Evolutionary conservation across 441 rosid species (phyloP), one percentile per base, ranked within the genome.

Genomic region (Dalechampia spathulata): DNA sequence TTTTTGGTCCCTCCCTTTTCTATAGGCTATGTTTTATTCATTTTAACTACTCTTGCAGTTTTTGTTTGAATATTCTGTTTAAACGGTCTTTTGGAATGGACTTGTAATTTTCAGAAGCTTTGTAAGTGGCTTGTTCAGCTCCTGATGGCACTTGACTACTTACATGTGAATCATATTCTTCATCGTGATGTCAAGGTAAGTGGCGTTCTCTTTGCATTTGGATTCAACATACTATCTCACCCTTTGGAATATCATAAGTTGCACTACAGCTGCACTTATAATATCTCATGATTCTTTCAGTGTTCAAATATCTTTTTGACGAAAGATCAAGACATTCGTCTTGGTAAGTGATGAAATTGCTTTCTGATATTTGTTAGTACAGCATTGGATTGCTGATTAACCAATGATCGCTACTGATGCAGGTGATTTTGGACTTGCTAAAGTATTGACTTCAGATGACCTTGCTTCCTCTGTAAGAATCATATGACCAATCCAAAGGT

Each of bases 361-460:
- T 48, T 59, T 50, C 55, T 57, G 38, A 47, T 32, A 46, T 27
- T 3, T 23, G 37, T 1, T 61, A n/a, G n/a, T n/a, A n/a, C n/a
- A n/a, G n/a, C 38, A 14, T 58, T 61, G 49, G 4, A 30, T 3
- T 65, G 54, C 38, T 69, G 62, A 75, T 43, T 27, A 42, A 72
- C 17, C 47, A 9, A 55, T 20, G 61, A 13, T 42, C 19, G 56
- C 47, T n/a, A 19, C 40, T 52, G 48, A 5, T 55, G 66, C 85
- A 93, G 99, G 99, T 69, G 99, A 94, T 75, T 90, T 94, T 55
- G 99, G 99, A 68, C 98, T 94, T 57, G 94, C 99, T 37, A 94
- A 94, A 69, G 73, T 90, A 74, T 76, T 90, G 74, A 90, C 96
- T 57, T 90, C 98, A 0, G 95, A 94, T 69, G 99, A 94, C 72